Evolutionary conservation across 495 filamentous ascomycete species (phyloP).

Genomic region (Aspergillus mulundensis): DNA sequence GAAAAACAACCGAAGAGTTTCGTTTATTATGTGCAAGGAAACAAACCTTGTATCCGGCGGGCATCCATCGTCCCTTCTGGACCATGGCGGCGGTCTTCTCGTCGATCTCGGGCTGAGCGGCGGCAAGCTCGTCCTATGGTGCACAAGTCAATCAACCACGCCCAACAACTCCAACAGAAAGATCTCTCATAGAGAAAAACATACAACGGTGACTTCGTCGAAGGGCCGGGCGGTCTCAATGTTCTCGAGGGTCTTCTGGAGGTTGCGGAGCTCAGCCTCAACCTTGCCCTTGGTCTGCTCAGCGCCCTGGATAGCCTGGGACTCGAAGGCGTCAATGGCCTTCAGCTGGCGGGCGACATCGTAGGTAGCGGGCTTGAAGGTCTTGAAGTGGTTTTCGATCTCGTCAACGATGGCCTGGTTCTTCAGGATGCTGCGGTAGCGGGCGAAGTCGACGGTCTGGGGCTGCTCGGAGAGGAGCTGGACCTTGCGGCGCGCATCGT

Average conservation of each 20-base stretch:
- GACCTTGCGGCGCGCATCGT: slow-evolving; percentile 93
- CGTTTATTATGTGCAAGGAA: no score
- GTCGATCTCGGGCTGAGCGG: slow-evolving; percentile 92
- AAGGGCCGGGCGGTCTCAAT: slow-evolving; percentile 95
- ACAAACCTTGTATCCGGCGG: slow-evolving; percentile 95
- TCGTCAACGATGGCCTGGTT: slow-evolving; percentile 92
- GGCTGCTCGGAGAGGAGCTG: slow-evolving; percentile 71
- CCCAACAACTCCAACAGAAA: not conserved
- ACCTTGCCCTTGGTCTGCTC: slow-evolving; percentile 93
- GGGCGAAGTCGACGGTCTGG: slow-evolving; percentile 81
- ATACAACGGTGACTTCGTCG: slow-evolving; percentile 95
- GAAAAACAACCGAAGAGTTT: not conserved
- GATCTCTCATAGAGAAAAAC: slow-evolving; percentile 42
- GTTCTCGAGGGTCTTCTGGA: slow-evolving; percentile 91
- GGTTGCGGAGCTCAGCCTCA: slow-evolving; percentile 84
- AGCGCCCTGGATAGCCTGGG: slow-evolving; percentile 93
- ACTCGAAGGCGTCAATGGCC: slow-evolving; percentile 97
- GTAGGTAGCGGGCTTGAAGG: slow-evolving; percentile 87
- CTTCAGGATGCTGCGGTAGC: slow-evolving; percentile 89
- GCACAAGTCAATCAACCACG: slow-evolving; percentile 17
- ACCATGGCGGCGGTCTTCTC: slow-evolving; percentile 88
- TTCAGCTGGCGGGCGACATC: slow-evolving; percentile 89
- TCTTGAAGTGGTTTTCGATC: slow-evolving; percentile 88
- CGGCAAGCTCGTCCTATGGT: slow-evolving; percentile 86
- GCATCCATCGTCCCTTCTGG: slow-evolving; percentile 93